Evolutionary conservation across 352 stramenopile genomes (phyloP), one percentile per base, ranked within the genome.

Genomic region (Pythium apleroticum): DNA sequence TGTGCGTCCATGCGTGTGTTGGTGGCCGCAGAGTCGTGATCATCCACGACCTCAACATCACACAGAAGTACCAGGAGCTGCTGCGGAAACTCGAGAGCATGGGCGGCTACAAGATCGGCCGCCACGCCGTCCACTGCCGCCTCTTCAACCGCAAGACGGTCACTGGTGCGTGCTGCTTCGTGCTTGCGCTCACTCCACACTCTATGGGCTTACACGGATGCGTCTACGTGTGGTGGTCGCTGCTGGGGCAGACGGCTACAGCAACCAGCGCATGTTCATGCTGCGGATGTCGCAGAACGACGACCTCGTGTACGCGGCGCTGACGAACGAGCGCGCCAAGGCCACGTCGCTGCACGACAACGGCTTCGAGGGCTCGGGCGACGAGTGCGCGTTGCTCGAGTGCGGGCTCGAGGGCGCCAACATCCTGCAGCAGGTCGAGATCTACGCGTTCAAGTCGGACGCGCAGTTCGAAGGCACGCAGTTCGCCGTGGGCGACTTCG

Each of bases 241-340:
- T 22, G 43, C 20, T 28, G n/a, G 3, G n/a, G 22, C 49, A 90
- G 86, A 86, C 60, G 84, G 83, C 33, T 92, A 90, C 74, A 76
- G 72, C 57, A 95, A 93, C 77, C 86, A 95, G 76, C 86, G 86
- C 73, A 95, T 95, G 86, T 93, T 91, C 77, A 90, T 95, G 83
- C 73, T 95, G 54, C 71, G 86, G n/a, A 93, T 93, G 84, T 93
- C 84, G 11, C 86, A 95, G 63, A 93, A 91, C 64, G 84, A 95
- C 57, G 86, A 92, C 63, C 68, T 92, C 30, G 81, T 95, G 61
- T 95, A 93, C 71, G 84, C 86, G 1, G 85, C 92, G 57, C 73
- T 95, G 20, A 80, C 81, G 37, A 95, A 95, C 66, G 86, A 95
- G 66, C 84, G 82, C 41, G 70, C 78, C 25, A 88, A 90, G 65